phyloP scores from a whole-genome alignment of 1,284 basidiomycete species.

The Tremellales sp. region DNA sequence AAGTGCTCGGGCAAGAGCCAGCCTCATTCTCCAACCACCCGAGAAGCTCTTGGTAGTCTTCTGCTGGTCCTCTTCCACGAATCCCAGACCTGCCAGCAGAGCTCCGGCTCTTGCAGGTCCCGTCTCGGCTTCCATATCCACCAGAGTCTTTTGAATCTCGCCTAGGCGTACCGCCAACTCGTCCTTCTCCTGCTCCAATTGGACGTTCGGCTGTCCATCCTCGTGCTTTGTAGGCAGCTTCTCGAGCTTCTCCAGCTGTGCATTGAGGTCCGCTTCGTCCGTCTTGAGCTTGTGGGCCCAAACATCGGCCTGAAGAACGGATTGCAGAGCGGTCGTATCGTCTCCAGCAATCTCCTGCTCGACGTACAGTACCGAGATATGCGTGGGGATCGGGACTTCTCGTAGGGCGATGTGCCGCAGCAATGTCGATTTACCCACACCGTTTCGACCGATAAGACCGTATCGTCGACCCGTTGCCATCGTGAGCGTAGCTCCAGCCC shows the following conservation, averaged over 20 bases:
- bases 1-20: constrained; percentile 89
- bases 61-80: constrained; percentile 81
- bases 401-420: constrained; percentile 91
- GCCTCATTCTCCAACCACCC: constrained; percentile 99
- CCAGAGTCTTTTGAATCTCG: constrained; percentile 83
- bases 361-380: constrained; percentile 93
- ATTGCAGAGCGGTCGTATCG: constrained; percentile 85
- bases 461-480: constrained; percentile 85
- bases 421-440: constrained; percentile 98
- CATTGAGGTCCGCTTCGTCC: constrained; percentile 73
- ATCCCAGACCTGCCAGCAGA: constrained; percentile 87
- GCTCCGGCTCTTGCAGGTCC: constrained; percentile 90
- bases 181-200: constrained; percentile 71
- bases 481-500: constrained; percentile 66
- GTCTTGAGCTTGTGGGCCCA: constrained; percentile 86
- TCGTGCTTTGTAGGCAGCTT: constrained; percentile 28
- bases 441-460: constrained; percentile 63
- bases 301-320: constrained; percentile 93
- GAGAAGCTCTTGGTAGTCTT: constrained; percentile 83
- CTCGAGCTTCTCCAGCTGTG: constrained; percentile 67
- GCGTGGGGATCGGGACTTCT: constrained; percentile 85
- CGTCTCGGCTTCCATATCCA: constrained; percentile 97
- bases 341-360: constrained; percentile 98
- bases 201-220: constrained; percentile 62
- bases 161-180: constrained; percentile 80